Evolutionary conservation across 148 eudicot genomes (phyloP).

Genomic region (Vaccinium macrocarpon): DNA sequence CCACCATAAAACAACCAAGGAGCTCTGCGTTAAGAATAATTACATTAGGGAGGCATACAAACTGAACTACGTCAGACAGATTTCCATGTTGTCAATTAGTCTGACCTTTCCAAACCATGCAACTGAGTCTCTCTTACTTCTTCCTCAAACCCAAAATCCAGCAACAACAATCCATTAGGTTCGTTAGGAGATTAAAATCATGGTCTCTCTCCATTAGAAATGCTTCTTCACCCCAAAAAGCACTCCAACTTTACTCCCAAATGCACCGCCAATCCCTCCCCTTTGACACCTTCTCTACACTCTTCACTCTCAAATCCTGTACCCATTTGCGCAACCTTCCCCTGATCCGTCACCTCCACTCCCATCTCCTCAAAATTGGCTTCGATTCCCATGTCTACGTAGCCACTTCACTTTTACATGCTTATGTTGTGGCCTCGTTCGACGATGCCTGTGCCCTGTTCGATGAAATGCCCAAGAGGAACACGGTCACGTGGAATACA

Average conservation of each 20-base stretch:
- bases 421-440: constrained; percentile 20
- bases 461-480: constrained; percentile 44
- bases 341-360: constrained; percentile 37
- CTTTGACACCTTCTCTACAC: constrained; percentile 32
- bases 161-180: neutral
- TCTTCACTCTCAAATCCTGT: constrained; percentile 36
- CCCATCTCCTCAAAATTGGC: constrained; percentile 39
- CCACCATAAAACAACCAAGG: neutral
- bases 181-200: constrained; percentile 20
- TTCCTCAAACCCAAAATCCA: constrained; percentile 11
- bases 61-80: constrained; percentile 15
- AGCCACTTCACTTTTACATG: constrained; percentile 30
- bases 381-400: constrained; percentile 36
- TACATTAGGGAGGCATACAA: neutral
- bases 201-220: constrained; percentile 31
- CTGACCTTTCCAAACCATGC: constrained; percentile 65
- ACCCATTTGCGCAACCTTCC: constrained; percentile 22
- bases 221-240: constrained; percentile 34
- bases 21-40: neutral
- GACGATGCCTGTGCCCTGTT: constrained; percentile 32
- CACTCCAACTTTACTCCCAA: constrained; percentile 33
- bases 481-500: constrained; percentile 43
- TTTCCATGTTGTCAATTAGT: constrained; percentile 87
- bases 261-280: constrained; percentile 33
- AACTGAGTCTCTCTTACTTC: neutral